Percentiles rank a stretch among this genome's conserved stretches.
Conservation (phyloP, 768 basidiomycete species). For the Kwoniella dendrophila region DNA sequence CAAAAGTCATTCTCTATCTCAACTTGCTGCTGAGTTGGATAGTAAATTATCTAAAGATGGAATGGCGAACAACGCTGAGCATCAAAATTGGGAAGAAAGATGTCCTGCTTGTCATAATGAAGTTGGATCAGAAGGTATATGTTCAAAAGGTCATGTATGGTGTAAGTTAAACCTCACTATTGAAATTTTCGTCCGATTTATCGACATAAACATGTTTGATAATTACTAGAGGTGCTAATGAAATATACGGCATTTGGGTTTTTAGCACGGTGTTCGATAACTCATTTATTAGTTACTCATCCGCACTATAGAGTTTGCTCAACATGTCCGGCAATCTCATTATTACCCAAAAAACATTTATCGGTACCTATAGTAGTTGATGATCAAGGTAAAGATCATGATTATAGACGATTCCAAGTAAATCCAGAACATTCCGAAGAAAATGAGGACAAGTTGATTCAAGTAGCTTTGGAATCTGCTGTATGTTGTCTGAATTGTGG, state of each 20-base stretch:
- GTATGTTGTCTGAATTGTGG: slow-evolving; percentile 41
- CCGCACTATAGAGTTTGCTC: slow-evolving; percentile 44
- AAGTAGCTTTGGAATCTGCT: slow-evolving; percentile 35
- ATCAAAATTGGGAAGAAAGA: slow-evolving; percentile 1
- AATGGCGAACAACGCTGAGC: background rate
- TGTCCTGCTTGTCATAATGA: slow-evolving; percentile 24
- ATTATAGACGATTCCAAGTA: slow-evolving; percentile 27
- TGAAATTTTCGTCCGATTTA: background rate
- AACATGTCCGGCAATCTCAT: slow-evolving; percentile 40
- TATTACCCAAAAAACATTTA: slow-evolving; percentile 23
- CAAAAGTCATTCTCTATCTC: background rate
- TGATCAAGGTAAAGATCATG: slow-evolving; percentile 21
- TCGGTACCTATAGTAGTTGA: slow-evolving; percentile 24
- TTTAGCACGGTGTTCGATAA: slow-evolving; percentile 46
- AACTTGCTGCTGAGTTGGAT: background rate
- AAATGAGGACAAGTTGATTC: slow-evolving; percentile 20
- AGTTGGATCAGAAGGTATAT: slow-evolving; percentile 17
- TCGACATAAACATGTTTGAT: background rate
- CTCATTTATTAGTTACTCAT: slow-evolving; percentile 35
- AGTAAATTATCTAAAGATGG: background rate
- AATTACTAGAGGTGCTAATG: background rate
- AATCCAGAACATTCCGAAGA: background rate
- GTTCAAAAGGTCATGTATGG: slow-evolving; percentile 43
- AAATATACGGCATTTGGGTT: too few species aligned
- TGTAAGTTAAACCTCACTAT: slow-evolving; percentile 28